phyloP scores from a whole-genome alignment of 129 eudicot species.

The Chrysanthemum makinoi region DNA sequence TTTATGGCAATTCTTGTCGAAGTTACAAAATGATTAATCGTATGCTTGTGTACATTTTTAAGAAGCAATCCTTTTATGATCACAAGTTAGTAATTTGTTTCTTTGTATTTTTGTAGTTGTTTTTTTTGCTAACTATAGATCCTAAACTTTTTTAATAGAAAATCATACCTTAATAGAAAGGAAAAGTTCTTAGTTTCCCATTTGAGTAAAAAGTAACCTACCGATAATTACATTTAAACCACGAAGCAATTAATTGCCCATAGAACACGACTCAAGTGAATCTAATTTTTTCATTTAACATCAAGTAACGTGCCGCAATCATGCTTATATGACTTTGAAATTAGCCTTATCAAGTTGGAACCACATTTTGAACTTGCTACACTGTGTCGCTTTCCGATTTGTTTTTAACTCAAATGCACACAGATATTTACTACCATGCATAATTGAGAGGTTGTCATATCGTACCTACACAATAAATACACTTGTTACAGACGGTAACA shows the following conservation, averaged over 20 bases:
- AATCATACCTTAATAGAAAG: not conserved
- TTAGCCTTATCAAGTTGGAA: not conserved
- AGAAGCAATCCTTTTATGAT: not conserved
- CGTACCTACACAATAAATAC: not conserved
- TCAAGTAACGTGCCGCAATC: constrained; percentile 13
- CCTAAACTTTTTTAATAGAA: not conserved
- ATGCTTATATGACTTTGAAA: constrained; percentile 10
- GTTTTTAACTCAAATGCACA: constrained; percentile 10
- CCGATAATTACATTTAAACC: not conserved
- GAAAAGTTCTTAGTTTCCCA: not conserved
- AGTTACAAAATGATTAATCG: not conserved
- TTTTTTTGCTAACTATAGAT: not conserved
- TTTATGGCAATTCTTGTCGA: not conserved
- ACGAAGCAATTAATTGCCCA: not conserved
- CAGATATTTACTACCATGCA: not conserved
- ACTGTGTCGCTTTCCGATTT: constrained; percentile 10
- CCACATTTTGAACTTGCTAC: constrained; percentile 15
- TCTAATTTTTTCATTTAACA: not conserved
- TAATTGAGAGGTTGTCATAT: not conserved
- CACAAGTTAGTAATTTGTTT: not conserved
- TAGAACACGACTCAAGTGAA: not conserved
- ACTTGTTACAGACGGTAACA: not conserved
- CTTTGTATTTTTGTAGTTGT: not conserved
- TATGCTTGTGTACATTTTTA: not conserved
- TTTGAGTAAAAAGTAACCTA: not conserved